Conservation (phyloP, 2,329 filamentous ascomycete species). For the Cytospora chrysosperma region DNA sequence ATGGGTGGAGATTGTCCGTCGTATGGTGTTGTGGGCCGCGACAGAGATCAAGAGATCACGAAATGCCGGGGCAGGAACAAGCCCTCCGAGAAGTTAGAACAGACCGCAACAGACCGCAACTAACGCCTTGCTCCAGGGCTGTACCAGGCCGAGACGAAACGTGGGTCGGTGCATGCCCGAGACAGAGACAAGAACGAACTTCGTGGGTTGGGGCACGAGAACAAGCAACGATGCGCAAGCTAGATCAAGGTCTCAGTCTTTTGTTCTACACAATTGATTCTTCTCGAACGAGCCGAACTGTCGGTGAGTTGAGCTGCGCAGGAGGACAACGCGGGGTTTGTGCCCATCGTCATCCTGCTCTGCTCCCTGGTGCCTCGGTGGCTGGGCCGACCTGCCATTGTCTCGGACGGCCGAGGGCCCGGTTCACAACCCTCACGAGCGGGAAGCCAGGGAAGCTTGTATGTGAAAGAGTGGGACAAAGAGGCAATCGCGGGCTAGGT, state of each 20-base stretch:
- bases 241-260: slow-evolving; percentile 22
- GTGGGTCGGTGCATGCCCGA: slow-evolving; percentile 25
- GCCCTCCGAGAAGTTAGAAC: slow-evolving; percentile 7
- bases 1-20: slow-evolving; percentile 5
- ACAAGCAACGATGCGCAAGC: slow-evolving; percentile 14
- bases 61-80: slow-evolving; percentile 12
- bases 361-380: slow-evolving; percentile 3
- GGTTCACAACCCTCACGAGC: slow-evolving; percentile 14
- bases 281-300: slow-evolving; percentile 20
- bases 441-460: slow-evolving; percentile 15
- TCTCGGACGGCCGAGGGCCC: slow-evolving; percentile 12
- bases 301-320: slow-evolving; percentile 21
- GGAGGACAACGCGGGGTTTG: slow-evolving; percentile 8
- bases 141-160: slow-evolving; percentile 23
- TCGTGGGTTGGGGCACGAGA: slow-evolving; percentile 25
- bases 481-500: slow-evolving; percentile 17
- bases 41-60: slow-evolving; percentile 5
- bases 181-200: slow-evolving; percentile 12
- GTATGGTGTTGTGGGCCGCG: slow-evolving; percentile 20
- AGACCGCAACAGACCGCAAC: slow-evolving; percentile 25
- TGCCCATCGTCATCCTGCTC: slow-evolving; percentile 12
- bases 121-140: slow-evolving; percentile 11
- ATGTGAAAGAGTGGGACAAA: slow-evolving; percentile 20
- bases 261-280: slow-evolving; percentile 17
- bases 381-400: slow-evolving; percentile 17